phyloP scores from a whole-genome alignment of 2,329 filamentous ascomycete genomes.

The Trichoderma brevicompactum region DNA sequence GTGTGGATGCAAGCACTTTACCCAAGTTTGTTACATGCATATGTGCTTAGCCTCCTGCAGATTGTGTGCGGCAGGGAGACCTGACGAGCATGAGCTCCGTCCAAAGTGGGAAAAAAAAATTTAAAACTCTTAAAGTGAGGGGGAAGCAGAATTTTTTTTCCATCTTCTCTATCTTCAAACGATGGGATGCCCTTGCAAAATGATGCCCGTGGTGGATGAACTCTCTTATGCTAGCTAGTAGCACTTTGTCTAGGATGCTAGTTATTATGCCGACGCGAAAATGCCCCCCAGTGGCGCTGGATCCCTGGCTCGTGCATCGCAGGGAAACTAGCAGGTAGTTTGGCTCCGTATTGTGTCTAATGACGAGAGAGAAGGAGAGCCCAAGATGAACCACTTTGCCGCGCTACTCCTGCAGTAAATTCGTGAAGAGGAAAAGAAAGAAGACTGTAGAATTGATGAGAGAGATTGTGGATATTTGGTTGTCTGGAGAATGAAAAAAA shows the following conservation, averaged over 20 bases:
- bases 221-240: no score
- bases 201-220: background rate
- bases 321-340: conserved; percentile 15
- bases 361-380: background rate
- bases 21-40: conserved; percentile 21
- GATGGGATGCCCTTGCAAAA: background rate
- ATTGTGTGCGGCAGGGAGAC: background rate
- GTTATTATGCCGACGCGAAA: conserved; percentile 1
- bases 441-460: background rate
- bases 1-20: conserved; percentile 26
- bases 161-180: background rate
- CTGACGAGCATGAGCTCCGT: background rate
- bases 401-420: conserved; percentile 8
- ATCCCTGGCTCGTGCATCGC: conserved; percentile 13
- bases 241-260: no score
- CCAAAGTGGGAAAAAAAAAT: background rate
- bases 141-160: background rate
- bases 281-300: background rate
- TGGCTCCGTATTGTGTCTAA: conserved; percentile 3
- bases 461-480: conserved; percentile 17
- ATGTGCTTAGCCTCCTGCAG: conserved; percentile 23
- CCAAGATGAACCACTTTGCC: background rate
- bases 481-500: conserved; percentile 23
- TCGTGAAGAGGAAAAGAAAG: background rate
- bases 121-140: conserved; percentile 12